Percentiles rank a stretch among this genome's conserved stretches.
Evolutionary conservation across 164 flowering plant genomes (phyloP).

Genomic region (Liquidambar formosana): DNA sequence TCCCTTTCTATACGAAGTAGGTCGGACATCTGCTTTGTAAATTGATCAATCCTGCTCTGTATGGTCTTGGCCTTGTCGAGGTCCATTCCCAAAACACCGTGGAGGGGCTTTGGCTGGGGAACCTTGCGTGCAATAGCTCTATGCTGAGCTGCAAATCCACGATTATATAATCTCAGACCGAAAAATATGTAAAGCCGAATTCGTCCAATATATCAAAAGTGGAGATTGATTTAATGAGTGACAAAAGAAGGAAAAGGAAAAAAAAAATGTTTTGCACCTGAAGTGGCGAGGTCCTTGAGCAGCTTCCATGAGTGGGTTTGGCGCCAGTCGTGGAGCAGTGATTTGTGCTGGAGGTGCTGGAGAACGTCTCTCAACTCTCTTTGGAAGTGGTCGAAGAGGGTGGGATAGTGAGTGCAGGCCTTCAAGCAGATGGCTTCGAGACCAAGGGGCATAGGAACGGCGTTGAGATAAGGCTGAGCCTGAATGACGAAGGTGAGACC

Average conservation of each 20-base stretch:
- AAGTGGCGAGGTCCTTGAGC: slow-evolving; percentile 72
- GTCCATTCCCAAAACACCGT: slow-evolving; percentile 71
- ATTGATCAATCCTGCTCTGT: slow-evolving; percentile 75
- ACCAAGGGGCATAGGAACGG: slow-evolving; percentile 84
- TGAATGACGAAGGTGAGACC: slow-evolving; percentile 78
- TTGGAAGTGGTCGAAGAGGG: slow-evolving; percentile 88
- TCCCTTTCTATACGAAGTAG: slow-evolving; percentile 87
- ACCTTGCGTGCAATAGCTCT: slow-evolving; percentile 62
- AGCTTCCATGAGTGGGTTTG: slow-evolving; percentile 77
- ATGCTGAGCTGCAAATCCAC: slow-evolving; percentile 68
- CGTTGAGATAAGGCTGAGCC: slow-evolving; percentile 81
- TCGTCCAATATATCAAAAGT: no score
- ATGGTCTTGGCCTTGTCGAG: slow-evolving; percentile 63
- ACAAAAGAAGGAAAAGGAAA: neutral
- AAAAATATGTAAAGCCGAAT: no score
- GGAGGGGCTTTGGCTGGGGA: slow-evolving; percentile 40
- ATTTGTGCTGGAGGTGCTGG: slow-evolving; percentile 45
- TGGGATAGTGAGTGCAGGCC: slow-evolving; percentile 84
- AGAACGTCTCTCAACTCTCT: slow-evolving; percentile 78
- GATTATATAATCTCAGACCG: slow-evolving; percentile 1
- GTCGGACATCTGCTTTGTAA: slow-evolving; percentile 64
- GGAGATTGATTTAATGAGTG: no score
- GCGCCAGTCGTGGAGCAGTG: slow-evolving; percentile 53
- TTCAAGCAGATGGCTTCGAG: slow-evolving; percentile 78
- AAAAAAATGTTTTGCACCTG: slow-evolving; percentile 55